Conservation (phyloP, 2,329 filamentous ascomycete species). For the Trichophyton benhamiae region DNA sequence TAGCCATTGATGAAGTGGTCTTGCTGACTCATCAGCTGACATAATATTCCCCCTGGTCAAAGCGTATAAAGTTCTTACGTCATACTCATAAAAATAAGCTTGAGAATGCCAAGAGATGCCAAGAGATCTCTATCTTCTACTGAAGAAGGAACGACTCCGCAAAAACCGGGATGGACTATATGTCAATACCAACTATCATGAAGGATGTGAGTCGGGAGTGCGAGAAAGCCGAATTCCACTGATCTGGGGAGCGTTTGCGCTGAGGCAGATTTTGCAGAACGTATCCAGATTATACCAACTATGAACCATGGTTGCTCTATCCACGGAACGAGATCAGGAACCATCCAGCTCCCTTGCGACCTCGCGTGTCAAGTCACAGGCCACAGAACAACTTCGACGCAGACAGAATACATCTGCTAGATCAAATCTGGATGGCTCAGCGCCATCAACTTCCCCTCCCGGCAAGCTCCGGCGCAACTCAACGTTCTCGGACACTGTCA, state of each 20-base stretch:
- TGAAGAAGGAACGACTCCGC: not conserved
- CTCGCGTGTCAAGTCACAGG: not conserved
- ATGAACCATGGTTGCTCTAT: not conserved
- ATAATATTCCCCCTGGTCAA: not conserved
- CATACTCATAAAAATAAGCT: not conserved
- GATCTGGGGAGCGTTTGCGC: not conserved
- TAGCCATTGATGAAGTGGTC: not conserved
- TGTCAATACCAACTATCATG: not conserved
- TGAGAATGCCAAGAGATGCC: not conserved
- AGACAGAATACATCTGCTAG: not conserved
- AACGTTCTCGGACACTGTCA: slow-evolving; percentile 62
- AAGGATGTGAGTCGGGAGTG: not conserved
- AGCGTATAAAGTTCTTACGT: not conserved
- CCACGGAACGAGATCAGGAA: not conserved
- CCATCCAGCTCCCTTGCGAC: not conserved
- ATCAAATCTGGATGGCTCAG: slow-evolving; percentile 16
- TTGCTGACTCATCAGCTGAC: not conserved
- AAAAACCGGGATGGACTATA: not conserved
- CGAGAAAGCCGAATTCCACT: not conserved
- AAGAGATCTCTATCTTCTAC: not conserved
- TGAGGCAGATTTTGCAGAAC: not conserved
- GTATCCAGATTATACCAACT: not conserved
- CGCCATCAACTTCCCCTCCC: slow-evolving; percentile 26
- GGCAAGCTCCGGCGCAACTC: slow-evolving; percentile 55
- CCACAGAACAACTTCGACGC: slow-evolving; percentile 1